phyloP scores from a whole-genome alignment of 805 yeast genomes.

The Debaryomyces tyrocola region DNA sequence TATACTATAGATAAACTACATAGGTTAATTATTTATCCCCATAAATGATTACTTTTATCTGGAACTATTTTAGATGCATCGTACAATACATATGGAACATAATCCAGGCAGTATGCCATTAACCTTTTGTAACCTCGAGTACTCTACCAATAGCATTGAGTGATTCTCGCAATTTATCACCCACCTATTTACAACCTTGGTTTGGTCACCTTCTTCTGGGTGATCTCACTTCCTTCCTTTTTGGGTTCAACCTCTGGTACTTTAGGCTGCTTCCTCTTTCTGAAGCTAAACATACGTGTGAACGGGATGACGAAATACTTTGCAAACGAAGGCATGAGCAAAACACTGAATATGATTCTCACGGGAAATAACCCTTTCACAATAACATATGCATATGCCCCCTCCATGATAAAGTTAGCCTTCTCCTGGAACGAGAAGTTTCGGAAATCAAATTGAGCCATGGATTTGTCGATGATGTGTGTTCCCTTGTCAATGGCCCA shows the following conservation, averaged over 20 bases:
- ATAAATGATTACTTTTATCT: too few species aligned
- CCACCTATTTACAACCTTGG: conserved; percentile 29
- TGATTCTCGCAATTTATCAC: neutral
- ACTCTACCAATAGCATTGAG: too few species aligned
- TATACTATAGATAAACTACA: neutral
- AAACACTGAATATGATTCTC: conserved; percentile 49
- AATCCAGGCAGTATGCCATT: too few species aligned
- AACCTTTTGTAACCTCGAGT: too few species aligned
- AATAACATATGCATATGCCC: conserved; percentile 71
- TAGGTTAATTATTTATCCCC: too few species aligned
- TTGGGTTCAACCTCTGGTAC: neutral
- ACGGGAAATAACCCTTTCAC: conserved; percentile 62
- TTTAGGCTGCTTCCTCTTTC: conserved; percentile 5
- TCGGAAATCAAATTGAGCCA: conserved; percentile 35
- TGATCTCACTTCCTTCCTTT: conserved; percentile 3
- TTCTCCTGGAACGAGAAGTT: conserved; percentile 48
- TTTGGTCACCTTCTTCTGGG: conserved; percentile 27
- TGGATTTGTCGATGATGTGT: conserved; percentile 53
- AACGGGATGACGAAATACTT: conserved; percentile 50
- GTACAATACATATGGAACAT: too few species aligned
- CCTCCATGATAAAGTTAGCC: conserved; percentile 59
- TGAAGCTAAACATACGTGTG: conserved; percentile 21
- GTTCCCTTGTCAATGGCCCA: conserved; percentile 63
- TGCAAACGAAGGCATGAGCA: conserved; percentile 60
- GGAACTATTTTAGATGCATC: too few species aligned